Conservation (phyloP, 176 grass and related monocot species). For the Thinopyrum elongatum region DNA sequence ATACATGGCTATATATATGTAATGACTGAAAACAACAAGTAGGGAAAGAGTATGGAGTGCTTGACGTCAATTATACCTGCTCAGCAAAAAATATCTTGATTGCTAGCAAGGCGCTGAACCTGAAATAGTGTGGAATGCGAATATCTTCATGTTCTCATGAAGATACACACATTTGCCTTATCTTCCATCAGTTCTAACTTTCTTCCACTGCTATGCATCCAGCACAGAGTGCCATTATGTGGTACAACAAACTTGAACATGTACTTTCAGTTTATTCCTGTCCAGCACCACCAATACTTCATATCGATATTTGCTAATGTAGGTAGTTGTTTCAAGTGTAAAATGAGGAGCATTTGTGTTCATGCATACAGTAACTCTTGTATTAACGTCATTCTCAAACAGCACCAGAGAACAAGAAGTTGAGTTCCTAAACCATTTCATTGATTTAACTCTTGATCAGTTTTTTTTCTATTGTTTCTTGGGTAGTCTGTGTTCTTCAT, state of each 20-base stretch:
- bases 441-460: neutral
- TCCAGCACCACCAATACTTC: conserved; percentile 7
- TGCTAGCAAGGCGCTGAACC: conserved; percentile 72
- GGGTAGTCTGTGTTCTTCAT: neutral
- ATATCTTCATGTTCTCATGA: conserved; percentile 79
- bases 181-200: conserved; percentile 13
- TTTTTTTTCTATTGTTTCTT: neutral
- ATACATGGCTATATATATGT: neutral
- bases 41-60: neutral
- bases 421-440: neutral
- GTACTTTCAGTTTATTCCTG: conserved; percentile 37
- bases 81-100: conserved; percentile 91
- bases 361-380: neutral
- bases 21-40: neutral
- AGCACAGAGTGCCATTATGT: conserved; percentile 5
- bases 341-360: neutral
- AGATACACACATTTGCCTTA: conserved; percentile 31
- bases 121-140: conserved; percentile 89
- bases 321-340: neutral
- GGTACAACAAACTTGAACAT: neutral
- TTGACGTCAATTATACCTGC: conserved; percentile 41
- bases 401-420: neutral
- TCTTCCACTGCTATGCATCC: neutral
- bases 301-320: neutral
- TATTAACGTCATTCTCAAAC: conserved; percentile 4